Percentiles rank a stretch among this genome's conserved stretches.
Evolutionary conservation across 129 eudicot species (phyloP).

Genomic region (Ambrosia artemisiifolia): DNA sequence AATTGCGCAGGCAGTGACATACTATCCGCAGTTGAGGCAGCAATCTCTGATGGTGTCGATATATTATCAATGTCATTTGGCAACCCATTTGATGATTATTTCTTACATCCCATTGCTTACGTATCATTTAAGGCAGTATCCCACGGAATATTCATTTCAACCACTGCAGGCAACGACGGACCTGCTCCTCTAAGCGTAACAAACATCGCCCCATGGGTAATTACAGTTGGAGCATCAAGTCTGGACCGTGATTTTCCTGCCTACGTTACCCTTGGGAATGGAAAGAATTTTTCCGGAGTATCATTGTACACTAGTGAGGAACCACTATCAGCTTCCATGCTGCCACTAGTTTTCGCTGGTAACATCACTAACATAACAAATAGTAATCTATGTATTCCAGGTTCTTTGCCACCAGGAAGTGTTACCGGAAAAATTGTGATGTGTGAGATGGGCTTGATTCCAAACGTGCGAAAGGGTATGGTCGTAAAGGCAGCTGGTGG

Average conservation of each 20-base stretch:
- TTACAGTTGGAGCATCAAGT: slow-evolving; percentile 73
- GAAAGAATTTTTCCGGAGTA: slow-evolving; percentile 46
- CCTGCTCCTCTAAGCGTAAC: slow-evolving; percentile 41
- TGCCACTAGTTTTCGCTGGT: slow-evolving; percentile 56
- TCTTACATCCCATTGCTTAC: slow-evolving; percentile 34
- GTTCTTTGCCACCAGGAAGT: slow-evolving; percentile 38
- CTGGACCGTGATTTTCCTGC: slow-evolving; percentile 74
- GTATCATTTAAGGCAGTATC: slow-evolving; percentile 57
- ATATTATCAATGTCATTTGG: slow-evolving; percentile 64
- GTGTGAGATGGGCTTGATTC: slow-evolving; percentile 53
- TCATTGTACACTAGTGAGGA: slow-evolving; percentile 52
- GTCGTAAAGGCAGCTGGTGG: slow-evolving; percentile 66
- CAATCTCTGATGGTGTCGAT: slow-evolving; percentile 62
- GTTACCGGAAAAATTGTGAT: slow-evolving; percentile 70
- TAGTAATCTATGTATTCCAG: slow-evolving; percentile 47
- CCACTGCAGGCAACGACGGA: slow-evolving; percentile 60
- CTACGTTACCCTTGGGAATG: slow-evolving; percentile 48
- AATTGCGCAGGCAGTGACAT: slow-evolving; percentile 63
- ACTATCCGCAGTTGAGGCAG: slow-evolving; percentile 60
- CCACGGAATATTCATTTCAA: slow-evolving; percentile 56
- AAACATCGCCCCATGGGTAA: slow-evolving; percentile 75
- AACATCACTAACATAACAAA: slow-evolving; percentile 30
- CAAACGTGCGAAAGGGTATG: slow-evolving; percentile 48
- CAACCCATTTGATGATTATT: slow-evolving; percentile 31
- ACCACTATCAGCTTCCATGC: slow-evolving; percentile 22